A percentile compares a stretch with the other conserved stretches of the same genome.
phyloP scores from a whole-genome alignment of 306 rosid species.

The Corylus heterophylla region DNA sequence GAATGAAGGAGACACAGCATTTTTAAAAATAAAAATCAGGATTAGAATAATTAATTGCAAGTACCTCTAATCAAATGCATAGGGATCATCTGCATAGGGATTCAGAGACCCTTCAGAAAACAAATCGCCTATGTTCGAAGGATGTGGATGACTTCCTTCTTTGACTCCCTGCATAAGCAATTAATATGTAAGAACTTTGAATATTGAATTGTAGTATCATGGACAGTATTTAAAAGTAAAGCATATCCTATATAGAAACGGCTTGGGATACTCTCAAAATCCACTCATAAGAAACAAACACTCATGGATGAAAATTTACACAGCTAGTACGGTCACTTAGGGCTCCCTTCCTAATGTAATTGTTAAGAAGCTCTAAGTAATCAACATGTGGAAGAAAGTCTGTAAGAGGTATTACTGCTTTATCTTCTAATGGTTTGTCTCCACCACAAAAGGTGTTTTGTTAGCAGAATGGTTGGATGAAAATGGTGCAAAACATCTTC shows the following conservation, averaged over 20 bases:
- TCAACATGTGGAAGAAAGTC: neutral
- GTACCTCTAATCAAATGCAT: conserved; percentile 93
- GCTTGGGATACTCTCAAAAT: neutral
- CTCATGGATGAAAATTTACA: neutral
- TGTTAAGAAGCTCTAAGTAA: neutral
- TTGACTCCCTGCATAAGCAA: conserved; percentile 50
- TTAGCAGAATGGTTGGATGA: neutral
- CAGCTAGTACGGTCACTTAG: neutral
- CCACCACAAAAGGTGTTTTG: neutral
- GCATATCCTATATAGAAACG: neutral
- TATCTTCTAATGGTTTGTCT: neutral
- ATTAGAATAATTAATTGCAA: conserved; percentile 19
- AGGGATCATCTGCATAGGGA: conserved; percentile 97
- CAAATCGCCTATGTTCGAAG: conserved; percentile 86
- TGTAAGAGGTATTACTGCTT: neutral
- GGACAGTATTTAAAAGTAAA: neutral
- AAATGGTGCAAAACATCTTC: neutral
- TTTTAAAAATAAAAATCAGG: neutral
- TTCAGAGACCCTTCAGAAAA: conserved; percentile 96
- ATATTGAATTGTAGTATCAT: neutral
- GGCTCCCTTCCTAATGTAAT: neutral
- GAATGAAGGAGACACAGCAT: conserved; percentile 7
- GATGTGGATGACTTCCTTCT: conserved; percentile 50
- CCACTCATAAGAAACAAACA: neutral
- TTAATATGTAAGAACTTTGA: neutral